Evolutionary conservation across 192 early-diverging fungal species (phyloP), one percentile per base, ranked within the genome.

Genomic region (Allomyces macrogynus): DNA sequence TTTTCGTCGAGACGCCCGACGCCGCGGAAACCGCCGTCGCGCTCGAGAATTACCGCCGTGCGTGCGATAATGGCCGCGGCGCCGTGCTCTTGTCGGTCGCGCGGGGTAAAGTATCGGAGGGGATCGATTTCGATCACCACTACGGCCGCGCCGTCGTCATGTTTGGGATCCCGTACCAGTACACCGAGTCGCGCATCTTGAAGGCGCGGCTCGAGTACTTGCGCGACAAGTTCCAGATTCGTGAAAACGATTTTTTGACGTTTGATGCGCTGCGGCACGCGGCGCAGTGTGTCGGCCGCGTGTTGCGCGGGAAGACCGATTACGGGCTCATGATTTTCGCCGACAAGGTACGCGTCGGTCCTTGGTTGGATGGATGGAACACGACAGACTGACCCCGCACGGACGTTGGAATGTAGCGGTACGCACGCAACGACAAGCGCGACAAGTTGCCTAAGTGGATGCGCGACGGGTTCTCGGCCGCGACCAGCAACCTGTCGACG

Each of bases 111-210:
- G 95, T 99, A 20, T 95, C 92, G 23, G 97, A 99, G 76, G 97
- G 97, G 54, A 96, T 99, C 68, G 97, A 99, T 84, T 99, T 99
- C 70, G 97, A 99, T 73, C 95, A 99, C 74, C 89, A 99, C 70
- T 99, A 97, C 73, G 97, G 97, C 23, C 86, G 97, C n/a, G 95
- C 97, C 32, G 97, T 99, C 65, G 83, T 99, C 66, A 86, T 99
- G 82, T 99, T 99, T 84, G 97, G 97, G 16, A 95, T 99, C 63
- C 97, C 97, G 5, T 99, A 97, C 73, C 97, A 99, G 79, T 98
- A 98, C 74, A 98, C 95, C 0, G 95, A 96, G 72, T 88, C 84
- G 62, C 74, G 95, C 24, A 95, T 96, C 57, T 71, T 98, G 61
- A 96, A 95, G 81, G 94, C 94, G 1, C 82, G 93, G 7, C 76